A percentile compares a stretch with the other conserved stretches of the same genome.
phyloP scores from a whole-genome alignment of 2,329 filamentous ascomycete species.

The Phaeophleospora eucalypticola region DNA sequence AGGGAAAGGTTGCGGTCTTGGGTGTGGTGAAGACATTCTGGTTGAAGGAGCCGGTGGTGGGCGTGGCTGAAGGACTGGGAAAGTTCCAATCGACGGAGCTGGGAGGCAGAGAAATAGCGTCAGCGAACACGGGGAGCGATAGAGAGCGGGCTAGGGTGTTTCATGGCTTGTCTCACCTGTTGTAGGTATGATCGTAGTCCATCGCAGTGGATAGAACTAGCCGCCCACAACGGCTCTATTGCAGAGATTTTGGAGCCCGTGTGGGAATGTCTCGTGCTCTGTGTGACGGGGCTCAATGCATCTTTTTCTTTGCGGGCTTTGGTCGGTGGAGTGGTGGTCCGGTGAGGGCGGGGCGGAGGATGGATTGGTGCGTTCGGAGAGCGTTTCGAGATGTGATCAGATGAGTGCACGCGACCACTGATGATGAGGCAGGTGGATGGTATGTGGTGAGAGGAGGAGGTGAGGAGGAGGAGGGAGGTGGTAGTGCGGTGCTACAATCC shows the following conservation, averaged over 20 bases:
- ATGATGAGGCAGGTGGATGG: background rate
- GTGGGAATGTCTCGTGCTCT: background rate
- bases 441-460: conserved; percentile 1
- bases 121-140: conserved; percentile 12
- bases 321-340: conserved; percentile 3
- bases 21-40: conserved; percentile 44
- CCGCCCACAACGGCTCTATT: background rate
- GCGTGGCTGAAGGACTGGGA: conserved; percentile 48
- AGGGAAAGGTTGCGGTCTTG: conserved; percentile 39
- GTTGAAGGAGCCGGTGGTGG: conserved; percentile 38
- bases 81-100: conserved; percentile 48
- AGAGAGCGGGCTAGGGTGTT: conserved; percentile 7
- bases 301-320: conserved; percentile 1
- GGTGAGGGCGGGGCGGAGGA: conserved; percentile 9
- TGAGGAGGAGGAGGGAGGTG: too few species aligned
- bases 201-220: conserved; percentile 11
- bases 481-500: too few species aligned
- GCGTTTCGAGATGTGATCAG: conserved; percentile 2
- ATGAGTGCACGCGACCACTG: background rate
- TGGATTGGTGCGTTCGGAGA: background rate
- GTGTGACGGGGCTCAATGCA: conserved; percentile 8
- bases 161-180: conserved; percentile 15
- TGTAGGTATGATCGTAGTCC: conserved; percentile 23
- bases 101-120: conserved; percentile 8
- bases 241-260: background rate